These are phyloP conservation scores for Apophysomyces elegans DNA, from an alignment of 371 early-diverging fungal species.

Conservation along the genomic window DNA sequence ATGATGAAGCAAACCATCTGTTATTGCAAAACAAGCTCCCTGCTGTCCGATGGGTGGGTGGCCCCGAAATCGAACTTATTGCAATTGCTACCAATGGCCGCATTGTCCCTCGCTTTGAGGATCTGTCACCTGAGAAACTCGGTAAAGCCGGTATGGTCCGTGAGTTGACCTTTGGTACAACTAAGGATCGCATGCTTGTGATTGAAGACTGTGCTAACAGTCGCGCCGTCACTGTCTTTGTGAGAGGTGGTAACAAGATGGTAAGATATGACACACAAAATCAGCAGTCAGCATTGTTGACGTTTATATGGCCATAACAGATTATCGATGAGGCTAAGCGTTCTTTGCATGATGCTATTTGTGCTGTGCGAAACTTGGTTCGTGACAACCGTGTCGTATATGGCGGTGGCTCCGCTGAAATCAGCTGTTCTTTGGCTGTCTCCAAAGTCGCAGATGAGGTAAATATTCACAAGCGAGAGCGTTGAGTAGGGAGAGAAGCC, in stretches of 20 bases:
- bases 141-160: conserved; percentile 95
- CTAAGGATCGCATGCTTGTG: conserved; percentile 98
- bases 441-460: conserved; percentile 91
- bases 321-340: conserved; percentile 99
- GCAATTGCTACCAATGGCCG: conserved; percentile 99
- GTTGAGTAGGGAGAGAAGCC: not conserved
- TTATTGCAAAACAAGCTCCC: conserved; percentile 98
- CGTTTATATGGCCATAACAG: conserved; percentile 29
- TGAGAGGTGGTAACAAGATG: conserved; percentile 99
- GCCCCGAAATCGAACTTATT: conserved; percentile 98
- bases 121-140: conserved; percentile 89
- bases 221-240: conserved; percentile 98
- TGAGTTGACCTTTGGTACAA: conserved; percentile 97
- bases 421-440: conserved; percentile 94
- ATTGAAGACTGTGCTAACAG: conserved; percentile 99
- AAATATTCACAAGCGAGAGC: not conserved
- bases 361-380: conserved; percentile 98
- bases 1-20: conserved; percentile 99
- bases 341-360: conserved; percentile 99
- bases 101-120: conserved; percentile 99
- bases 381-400: conserved; percentile 98
- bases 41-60: conserved; percentile 99
- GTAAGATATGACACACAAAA: conserved; percentile 29
- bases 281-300: not conserved
- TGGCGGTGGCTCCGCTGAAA: conserved; percentile 99